Evolutionary conservation across 176 grass and related monocot genomes (phyloP), one percentile per base, ranked within the genome.

Genomic region (Aechmea fasciata): DNA sequence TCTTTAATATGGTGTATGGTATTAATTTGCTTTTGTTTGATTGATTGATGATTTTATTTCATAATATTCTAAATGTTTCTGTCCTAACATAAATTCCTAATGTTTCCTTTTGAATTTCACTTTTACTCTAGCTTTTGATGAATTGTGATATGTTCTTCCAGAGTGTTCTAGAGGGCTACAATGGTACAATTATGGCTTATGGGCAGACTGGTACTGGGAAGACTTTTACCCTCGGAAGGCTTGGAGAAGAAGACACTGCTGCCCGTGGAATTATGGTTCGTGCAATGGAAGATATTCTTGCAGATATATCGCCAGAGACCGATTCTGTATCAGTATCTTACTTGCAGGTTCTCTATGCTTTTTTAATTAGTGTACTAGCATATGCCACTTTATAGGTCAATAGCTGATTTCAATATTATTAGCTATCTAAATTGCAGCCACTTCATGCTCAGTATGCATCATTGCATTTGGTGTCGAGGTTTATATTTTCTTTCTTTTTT

Each of bases 121-220:
- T 57, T 47, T 50, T 15, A 66, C 13, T 75, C 11, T 20, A 14
- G 51, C 54, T 50, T 20, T 24, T 78, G 48, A 63, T 48, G 11
- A 13, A 23, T 12, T 48, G 11, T 49, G 15, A 52, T 83, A 17
- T 83, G 49, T 67, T 68, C 85, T 84, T 80, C 10, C 70, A 99
- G 95, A 94, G 95, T 80, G 95, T 99, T 80, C 65, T 99, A 69
- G 95, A 94, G 69, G 95, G 95, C 41, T 99, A 99, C 68, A 99
- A 99, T 87, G 95, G 95, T 28, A 99, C 95, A 23, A 67, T 99
- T 82, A 99, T 99, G 95, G 95, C 95, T 74, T 99, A 99, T 84
- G 95, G 95, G 50, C 95, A 99, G 67, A 99, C 95, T 71, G 95
- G 95, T 75, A 99, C 95, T n/a, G 95, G 95, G 51, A 99, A 99